Conservation (phyloP, 768 basidiomycete genomes). For the Tulasnella sp. region DNA sequence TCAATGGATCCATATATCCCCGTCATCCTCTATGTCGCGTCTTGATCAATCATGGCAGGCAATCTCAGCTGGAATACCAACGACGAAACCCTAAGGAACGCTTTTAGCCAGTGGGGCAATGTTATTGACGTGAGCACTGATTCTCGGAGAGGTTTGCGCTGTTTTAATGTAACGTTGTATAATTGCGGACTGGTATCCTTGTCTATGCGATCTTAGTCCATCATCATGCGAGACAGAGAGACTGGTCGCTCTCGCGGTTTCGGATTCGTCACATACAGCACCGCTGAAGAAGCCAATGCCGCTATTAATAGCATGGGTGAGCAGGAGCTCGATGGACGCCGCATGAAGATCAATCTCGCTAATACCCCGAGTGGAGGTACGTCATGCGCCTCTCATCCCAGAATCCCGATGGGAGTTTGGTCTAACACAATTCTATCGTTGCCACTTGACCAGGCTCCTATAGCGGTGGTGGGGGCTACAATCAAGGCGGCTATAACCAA, state of each 20-base stretch:
- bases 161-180: constrained; percentile 15
- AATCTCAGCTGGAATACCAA: constrained; percentile 96
- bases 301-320: constrained; percentile 80
- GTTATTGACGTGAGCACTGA: constrained; percentile 81
- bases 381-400: constrained; percentile 25
- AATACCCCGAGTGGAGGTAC: constrained; percentile 34
- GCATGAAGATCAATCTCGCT: constrained; percentile 75
- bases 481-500: neutral
- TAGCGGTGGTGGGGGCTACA: neutral
- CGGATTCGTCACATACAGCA: constrained; percentile 83
- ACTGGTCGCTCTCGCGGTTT: constrained; percentile 96
- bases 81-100: constrained; percentile 86
- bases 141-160: constrained; percentile 13
- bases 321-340: constrained; percentile 87
- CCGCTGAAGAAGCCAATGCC: constrained; percentile 60
- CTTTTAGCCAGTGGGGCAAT: constrained; percentile 75
- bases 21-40: no score
- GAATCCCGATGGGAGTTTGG: constrained; percentile 32
- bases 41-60: constrained; percentile 67
- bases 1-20: no score
- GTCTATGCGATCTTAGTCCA: constrained; percentile 52
- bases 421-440: neutral
- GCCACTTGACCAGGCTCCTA: neutral
- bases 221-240: constrained; percentile 98
- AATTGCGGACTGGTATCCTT: constrained; percentile 28